Evolutionary conservation across 192 early-diverging fungal species (phyloP).

Genomic region (Powellomyces hirtus): DNA sequence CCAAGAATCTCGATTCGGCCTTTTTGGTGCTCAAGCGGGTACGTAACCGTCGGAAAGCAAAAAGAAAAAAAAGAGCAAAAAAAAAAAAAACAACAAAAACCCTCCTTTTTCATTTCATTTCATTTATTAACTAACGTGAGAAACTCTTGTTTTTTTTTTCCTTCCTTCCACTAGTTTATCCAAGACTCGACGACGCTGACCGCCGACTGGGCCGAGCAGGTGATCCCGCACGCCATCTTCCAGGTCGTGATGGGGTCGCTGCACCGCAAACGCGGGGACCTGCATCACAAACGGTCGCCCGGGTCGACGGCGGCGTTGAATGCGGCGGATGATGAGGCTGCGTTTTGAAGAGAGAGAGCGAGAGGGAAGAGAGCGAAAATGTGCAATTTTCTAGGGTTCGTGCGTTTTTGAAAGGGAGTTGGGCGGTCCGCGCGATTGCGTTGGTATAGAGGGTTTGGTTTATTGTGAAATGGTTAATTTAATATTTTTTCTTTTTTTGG

Average conservation of each 20-base stretch:
- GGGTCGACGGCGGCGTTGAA: background rate
- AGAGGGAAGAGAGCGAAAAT: too few species aligned
- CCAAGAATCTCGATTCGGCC: conserved; percentile 11
- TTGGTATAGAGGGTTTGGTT: too few species aligned
- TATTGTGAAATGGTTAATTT: too few species aligned
- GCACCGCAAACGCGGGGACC: conserved; percentile 15
- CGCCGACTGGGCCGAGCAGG: conserved; percentile 2
- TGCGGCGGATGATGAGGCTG: conserved; percentile 1
- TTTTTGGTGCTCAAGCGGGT: conserved; percentile 21
- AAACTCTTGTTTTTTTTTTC: too few species aligned
- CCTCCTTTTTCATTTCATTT: background rate
- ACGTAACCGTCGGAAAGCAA: too few species aligned
- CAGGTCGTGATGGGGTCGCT: background rate
- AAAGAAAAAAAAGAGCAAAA: too few species aligned
- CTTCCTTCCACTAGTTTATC: conserved; percentile 1
- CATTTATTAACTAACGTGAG: background rate
- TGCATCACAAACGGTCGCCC: background rate
- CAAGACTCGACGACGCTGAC: background rate
- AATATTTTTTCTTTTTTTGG: too few species aligned
- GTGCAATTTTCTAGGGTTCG: too few species aligned
- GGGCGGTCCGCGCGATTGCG: too few species aligned
- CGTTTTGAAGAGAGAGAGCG: too few species aligned
- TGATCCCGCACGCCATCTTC: conserved; percentile 21
- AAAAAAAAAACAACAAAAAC: too few species aligned
- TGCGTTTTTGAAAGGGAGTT: too few species aligned